Conservation (phyloP, 306 rosid species). For the Lupinus albus region DNA sequence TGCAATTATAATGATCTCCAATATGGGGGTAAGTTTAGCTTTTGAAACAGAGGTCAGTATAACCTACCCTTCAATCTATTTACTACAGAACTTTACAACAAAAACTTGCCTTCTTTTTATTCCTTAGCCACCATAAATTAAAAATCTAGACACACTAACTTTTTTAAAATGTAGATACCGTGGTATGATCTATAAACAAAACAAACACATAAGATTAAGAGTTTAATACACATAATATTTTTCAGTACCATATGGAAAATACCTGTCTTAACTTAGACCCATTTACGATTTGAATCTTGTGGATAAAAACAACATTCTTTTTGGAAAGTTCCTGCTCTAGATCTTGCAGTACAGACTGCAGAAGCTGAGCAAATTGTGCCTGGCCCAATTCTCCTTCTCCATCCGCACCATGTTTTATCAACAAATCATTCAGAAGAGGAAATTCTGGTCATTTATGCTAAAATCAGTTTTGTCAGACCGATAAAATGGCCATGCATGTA, state of each 20-base stretch:
- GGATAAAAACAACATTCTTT: constrained; percentile 56
- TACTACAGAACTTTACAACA: too few species aligned
- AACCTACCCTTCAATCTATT: too few species aligned
- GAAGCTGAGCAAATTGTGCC: constrained; percentile 91
- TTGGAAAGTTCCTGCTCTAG: constrained; percentile 70
- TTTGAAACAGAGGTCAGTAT: too few species aligned
- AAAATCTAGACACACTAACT: neutral
- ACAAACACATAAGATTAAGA: neutral
- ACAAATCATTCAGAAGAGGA: constrained; percentile 68
- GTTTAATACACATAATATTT: constrained; percentile 8
- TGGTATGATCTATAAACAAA: neutral
- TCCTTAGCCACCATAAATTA: too few species aligned
- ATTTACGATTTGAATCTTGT: constrained; percentile 61
- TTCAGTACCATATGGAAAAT: constrained; percentile 29
- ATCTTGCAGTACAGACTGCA: constrained; percentile 85
- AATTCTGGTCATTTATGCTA: constrained; percentile 62
- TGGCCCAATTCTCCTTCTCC: constrained; percentile 86
- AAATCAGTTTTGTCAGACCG: constrained; percentile 31
- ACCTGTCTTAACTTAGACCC: constrained; percentile 86
- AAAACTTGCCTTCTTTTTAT: too few species aligned
- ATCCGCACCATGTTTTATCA: constrained; percentile 67
- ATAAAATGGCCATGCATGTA: constrained; percentile 10
- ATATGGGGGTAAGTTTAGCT: too few species aligned
- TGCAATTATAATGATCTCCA: too few species aligned
- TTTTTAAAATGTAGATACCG: constrained; percentile 22